Evolutionary conservation across 441 rosid species (phyloP), one percentile per base, ranked within the genome.

Genomic region (Cnidoscolus chayamansa): DNA sequence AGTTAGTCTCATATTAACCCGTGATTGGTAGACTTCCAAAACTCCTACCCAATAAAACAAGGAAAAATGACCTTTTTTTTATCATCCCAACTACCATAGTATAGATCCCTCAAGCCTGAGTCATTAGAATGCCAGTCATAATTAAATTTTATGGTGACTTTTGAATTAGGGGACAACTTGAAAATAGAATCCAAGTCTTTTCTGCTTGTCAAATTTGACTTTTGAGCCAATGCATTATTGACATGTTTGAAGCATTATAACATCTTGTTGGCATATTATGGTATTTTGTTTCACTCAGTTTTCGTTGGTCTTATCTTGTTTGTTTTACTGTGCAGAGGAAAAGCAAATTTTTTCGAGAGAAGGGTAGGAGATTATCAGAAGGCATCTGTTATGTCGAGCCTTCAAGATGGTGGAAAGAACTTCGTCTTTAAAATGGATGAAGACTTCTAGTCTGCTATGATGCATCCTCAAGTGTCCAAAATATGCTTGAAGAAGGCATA

Each of bases 291-390:
- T 59, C 17, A 63, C 37, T 40, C 17, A 4, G 40, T 31, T 49
- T 78, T 15, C 48, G 8, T 47, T 10, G 12, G 54, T 65, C 43
- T 56, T 37, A 17, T 45, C 25, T 43, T 74, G 45, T 11, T 67
- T 63, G 61, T 72, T 73, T 58, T 50, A 70, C 67, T 72, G 53
- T 76, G 80, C 86, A 90, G 96, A 79, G 97, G 97, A 55, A 92
- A 89, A 73, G 79, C 95, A 1, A 90, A 87, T 78, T 90, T 94
- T 77, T 94, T 92, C 12, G 94, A 88, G 89, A 87, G 89, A 82
- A 82, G 97, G 80, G 97, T 94, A 7, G 95, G 94, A 65, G 94
- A 92, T 66, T 92, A 94, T 80, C 94, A 90, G 78, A 92, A 87
- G 82, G 97, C 97, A 53, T 94, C 95, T 49, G 87, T 92, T 8